These are phyloP conservation scores for Hymenoscyphus fraxineus DNA, from an alignment of 2,329 filamentous ascomycete species.

Conservation along the genomic window DNA sequence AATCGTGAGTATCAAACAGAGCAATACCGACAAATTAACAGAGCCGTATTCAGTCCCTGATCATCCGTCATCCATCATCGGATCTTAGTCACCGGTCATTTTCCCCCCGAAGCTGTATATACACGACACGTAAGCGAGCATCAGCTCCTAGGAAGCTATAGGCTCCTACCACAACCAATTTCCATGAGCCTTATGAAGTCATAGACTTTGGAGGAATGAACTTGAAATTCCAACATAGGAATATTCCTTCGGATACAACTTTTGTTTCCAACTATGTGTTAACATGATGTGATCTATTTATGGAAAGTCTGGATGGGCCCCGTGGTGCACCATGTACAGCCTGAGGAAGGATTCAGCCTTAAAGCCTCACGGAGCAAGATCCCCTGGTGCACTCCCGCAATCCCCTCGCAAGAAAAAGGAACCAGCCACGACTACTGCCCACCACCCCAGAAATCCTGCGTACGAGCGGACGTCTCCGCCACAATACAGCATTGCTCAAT, in stretches of 20 bases:
- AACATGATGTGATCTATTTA: not conserved
- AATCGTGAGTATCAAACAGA: not conserved
- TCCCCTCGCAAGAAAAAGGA: not conserved
- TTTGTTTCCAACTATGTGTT: not conserved
- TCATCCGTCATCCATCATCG: too few relatives aligned
- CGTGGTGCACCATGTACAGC: not conserved
- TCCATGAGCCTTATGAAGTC: too few relatives aligned
- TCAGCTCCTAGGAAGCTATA: too few relatives aligned
- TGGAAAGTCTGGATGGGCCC: not conserved
- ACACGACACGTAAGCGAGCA: too few relatives aligned
- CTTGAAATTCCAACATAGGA: not conserved
- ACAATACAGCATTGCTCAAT: not conserved
- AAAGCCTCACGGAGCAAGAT: not conserved
- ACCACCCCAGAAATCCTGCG: not conserved
- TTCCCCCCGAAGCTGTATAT: too few relatives aligned
- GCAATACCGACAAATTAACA: too few relatives aligned
- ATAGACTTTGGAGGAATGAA: too few relatives aligned
- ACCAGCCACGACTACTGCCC: constrained; percentile 2
- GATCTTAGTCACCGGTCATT: too few relatives aligned
- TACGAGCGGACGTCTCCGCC: constrained; percentile 5
- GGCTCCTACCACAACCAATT: too few relatives aligned
- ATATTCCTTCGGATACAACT: not conserved
- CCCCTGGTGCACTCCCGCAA: not conserved
- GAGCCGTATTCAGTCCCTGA: too few relatives aligned
- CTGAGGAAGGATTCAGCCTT: not conserved